phyloP scores from a whole-genome alignment of 2,329 filamentous ascomycete species.

The Pseudocercospora musae region DNA sequence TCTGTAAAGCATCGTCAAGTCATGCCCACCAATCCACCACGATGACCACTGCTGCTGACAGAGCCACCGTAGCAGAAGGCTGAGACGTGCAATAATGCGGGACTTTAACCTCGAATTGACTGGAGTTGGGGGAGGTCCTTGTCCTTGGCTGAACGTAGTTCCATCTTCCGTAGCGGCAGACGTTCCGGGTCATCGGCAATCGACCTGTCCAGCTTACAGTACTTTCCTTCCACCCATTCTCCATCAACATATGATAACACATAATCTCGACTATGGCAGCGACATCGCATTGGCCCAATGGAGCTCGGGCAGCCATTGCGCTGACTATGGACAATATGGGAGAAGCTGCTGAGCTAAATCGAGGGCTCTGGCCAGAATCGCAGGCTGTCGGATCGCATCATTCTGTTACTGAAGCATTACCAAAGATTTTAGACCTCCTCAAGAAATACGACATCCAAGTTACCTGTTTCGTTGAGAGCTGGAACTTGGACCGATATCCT shows the following conservation, averaged over 20 bases:
- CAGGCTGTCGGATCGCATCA: conserved; percentile 31
- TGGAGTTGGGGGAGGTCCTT: no score
- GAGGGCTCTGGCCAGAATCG: conserved; percentile 28
- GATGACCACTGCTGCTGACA: no score
- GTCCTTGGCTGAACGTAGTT: no score
- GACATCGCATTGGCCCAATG: conserved; percentile 28
- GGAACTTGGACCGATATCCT: conserved; percentile 32
- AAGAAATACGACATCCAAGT: conserved; percentile 28
- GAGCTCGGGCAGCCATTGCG: conserved; percentile 28
- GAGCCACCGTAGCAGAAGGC: no score
- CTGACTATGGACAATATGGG: conserved; percentile 38
- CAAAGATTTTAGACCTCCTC: conserved; percentile 29
- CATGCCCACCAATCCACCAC: no score
- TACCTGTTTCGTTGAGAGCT: conserved; percentile 36
- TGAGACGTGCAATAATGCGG: no score
- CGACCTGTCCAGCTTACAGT: not conserved
- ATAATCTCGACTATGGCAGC: not conserved
- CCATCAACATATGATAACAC: no score
- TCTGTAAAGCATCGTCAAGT: no score
- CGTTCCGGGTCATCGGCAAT: no score
- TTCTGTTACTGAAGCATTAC: conserved; percentile 30
- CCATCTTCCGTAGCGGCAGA: no score
- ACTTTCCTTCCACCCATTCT: no score
- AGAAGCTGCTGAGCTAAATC: conserved; percentile 35
- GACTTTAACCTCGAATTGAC: no score